phyloP scores from a whole-genome alignment of 2,329 filamentous ascomycete species.

The Cladosporium austrohemisphaericum region DNA sequence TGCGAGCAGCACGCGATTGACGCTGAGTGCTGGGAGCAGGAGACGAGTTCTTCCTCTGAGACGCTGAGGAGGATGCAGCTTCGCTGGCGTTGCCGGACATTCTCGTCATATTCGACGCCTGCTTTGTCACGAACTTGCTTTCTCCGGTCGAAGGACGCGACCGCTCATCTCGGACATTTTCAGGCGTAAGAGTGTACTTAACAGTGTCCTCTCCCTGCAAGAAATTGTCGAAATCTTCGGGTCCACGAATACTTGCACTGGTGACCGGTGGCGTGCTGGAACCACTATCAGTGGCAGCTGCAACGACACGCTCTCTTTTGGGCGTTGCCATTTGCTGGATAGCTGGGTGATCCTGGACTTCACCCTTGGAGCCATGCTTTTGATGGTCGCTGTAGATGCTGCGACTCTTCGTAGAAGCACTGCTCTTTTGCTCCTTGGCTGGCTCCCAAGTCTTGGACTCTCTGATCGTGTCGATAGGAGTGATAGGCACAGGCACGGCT shows the following conservation, averaged over 20 bases:
- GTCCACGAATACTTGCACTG: conserved; percentile 32
- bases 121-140: neutral
- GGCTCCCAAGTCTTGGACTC: neutral
- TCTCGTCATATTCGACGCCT: conserved; percentile 1
- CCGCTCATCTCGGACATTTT: conserved; percentile 40
- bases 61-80: neutral
- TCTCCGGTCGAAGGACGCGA: conserved; percentile 21
- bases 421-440: neutral
- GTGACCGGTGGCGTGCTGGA: conserved; percentile 19
- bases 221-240: conserved; percentile 46
- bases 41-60: conserved; percentile 2
- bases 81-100: neutral
- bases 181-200: conserved; percentile 49
- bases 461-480: neutral
- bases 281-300: neutral
- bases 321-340: conserved; percentile 25
- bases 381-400: neutral
- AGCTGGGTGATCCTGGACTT: conserved; percentile 28
- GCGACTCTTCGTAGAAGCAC: neutral
- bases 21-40: neutral
- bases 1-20: conserved; percentile 21
- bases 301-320: conserved; percentile 12
- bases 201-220: conserved; percentile 47
- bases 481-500: neutral
- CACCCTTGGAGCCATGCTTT: neutral